Evolutionary conservation across 768 basidiomycete species (phyloP).

Genomic region (Auricularia sp.): DNA sequence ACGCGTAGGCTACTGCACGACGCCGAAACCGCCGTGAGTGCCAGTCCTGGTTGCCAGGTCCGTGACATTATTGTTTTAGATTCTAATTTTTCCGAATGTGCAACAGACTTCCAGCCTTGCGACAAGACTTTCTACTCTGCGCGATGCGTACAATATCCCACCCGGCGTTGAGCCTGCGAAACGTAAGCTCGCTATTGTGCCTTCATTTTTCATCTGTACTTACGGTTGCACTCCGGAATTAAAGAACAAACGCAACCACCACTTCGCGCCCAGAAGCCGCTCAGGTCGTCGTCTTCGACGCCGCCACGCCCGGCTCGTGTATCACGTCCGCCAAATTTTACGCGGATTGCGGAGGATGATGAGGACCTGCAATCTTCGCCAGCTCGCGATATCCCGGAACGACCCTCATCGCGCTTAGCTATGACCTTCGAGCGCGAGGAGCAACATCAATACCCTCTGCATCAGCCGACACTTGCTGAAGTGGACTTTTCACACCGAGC

Average conservation of each 20-base stretch:
- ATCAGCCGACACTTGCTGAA: too few relatives aligned
- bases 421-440: too few relatives aligned
- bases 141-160: not conserved
- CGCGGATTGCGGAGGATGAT: not conserved
- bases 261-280: not conserved
- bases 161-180: not conserved
- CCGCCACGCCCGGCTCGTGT: not conserved
- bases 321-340: not conserved
- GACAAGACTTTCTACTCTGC: not conserved
- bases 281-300: not conserved
- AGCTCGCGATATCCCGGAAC: not conserved
- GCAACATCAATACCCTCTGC: too few relatives aligned
- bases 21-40: conserved; percentile 59
- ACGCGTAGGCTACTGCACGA: conserved; percentile 61
- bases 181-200: too few relatives aligned
- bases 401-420: not conserved
- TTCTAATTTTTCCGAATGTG: not conserved
- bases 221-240: too few relatives aligned
- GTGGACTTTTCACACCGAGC: not conserved
- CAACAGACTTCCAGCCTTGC: not conserved
- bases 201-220: too few relatives aligned
- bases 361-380: not conserved
- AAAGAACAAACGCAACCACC: not conserved
- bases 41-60: too few relatives aligned
- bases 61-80: too few relatives aligned